Evolutionary conservation across 2,329 filamentous ascomycete species (phyloP).

Genomic region (Phyllosticta ampelicida): DNA sequence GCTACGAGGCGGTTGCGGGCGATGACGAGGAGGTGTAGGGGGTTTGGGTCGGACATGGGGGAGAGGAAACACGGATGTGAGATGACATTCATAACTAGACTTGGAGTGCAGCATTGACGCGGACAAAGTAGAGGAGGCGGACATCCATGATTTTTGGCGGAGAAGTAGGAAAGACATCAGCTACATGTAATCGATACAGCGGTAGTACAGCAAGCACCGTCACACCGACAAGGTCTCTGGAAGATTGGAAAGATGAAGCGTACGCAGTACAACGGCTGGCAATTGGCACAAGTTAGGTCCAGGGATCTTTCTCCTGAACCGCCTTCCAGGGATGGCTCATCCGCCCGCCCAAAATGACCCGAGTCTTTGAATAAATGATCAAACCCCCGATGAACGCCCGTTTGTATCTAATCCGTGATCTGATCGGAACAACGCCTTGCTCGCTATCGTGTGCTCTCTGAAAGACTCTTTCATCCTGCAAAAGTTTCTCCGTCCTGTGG

Average conservation of each 20-base stretch:
- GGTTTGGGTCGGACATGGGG: not conserved
- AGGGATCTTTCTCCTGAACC: no score
- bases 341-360: no score
- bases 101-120: not conserved
- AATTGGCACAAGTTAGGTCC: no score
- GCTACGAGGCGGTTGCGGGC: constrained; percentile 11
- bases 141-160: not conserved
- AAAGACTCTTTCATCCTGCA: not conserved
- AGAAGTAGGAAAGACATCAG: no score
- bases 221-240: no score
- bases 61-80: not conserved
- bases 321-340: no score
- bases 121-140: not conserved
- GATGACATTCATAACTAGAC: not conserved
- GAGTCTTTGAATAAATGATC: no score
- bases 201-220: no score
- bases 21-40: not conserved
- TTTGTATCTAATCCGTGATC: not conserved
- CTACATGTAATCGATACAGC: no score
- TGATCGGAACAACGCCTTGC: not conserved
- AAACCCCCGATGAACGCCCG: not conserved
- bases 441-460: not conserved
- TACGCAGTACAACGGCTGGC: no score
- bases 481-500: no score
- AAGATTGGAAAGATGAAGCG: not conserved